Percentiles rank a stretch among this genome's conserved stretches.
phyloP scores from a whole-genome alignment of 2,329 filamentous ascomycete genomes.

The Colletotrichum scovillei region DNA sequence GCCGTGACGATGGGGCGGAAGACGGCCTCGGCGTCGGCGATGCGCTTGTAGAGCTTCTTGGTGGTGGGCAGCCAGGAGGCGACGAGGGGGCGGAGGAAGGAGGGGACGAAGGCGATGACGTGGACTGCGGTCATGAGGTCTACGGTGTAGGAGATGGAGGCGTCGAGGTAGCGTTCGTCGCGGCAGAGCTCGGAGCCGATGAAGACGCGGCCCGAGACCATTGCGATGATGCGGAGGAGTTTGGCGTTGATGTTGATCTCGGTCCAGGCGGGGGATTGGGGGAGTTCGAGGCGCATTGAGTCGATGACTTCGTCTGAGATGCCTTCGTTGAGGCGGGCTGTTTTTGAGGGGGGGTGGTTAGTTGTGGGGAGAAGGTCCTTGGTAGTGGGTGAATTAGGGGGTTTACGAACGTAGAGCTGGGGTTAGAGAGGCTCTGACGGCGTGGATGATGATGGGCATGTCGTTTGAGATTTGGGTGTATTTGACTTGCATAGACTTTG shows the following conservation, averaged over 20 bases:
- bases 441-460: conserved; percentile 41
- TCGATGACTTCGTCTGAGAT: conserved; percentile 47
- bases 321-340: conserved; percentile 48
- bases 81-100: conserved; percentile 48
- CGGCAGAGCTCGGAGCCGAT: conserved; percentile 59
- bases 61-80: conserved; percentile 49
- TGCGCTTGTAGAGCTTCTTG: conserved; percentile 46
- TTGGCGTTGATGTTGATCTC: conserved; percentile 51
- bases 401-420: conserved; percentile 43
- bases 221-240: conserved; percentile 58
- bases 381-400: not conserved
- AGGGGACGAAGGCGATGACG: conserved; percentile 8
- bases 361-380: not conserved
- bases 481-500: conserved; percentile 44
- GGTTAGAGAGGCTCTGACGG: conserved; percentile 47
- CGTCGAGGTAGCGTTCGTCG: conserved; percentile 55
- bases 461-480: conserved; percentile 46
- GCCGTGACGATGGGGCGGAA: conserved; percentile 49
- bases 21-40: conserved; percentile 47
- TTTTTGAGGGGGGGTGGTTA: not conserved
- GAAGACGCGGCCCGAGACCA: conserved; percentile 59
- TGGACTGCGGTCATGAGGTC: conserved; percentile 38
- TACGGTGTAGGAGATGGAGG: conserved; percentile 56
- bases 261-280: conserved; percentile 52
- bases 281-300: conserved; percentile 48